Evolutionary conservation across 208 protist genomes (phyloP).

Genomic region (Acanthamoeba sp.): DNA sequence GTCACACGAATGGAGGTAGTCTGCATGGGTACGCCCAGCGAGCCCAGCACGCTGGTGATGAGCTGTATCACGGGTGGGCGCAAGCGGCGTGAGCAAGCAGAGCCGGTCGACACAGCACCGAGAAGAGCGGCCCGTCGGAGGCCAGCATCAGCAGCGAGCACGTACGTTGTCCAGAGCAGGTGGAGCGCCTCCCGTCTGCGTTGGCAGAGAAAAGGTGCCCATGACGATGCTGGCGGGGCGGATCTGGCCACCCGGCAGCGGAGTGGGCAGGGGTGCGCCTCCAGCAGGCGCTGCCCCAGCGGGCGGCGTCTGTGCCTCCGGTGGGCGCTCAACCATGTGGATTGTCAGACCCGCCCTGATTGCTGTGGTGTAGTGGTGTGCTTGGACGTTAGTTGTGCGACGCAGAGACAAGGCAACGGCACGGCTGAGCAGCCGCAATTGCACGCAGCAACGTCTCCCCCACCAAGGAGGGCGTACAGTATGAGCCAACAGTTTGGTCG

Average conservation of each 20-base stretch:
- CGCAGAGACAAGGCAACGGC: no score
- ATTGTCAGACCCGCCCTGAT: conserved; percentile 6
- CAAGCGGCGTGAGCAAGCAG: background rate
- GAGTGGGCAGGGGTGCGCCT: background rate
- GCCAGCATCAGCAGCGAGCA: no score
- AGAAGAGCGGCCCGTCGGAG: no score
- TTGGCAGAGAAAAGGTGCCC: conserved; percentile 41
- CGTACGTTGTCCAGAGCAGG: conserved; percentile 51
- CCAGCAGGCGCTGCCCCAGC: background rate
- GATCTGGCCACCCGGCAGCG: background rate
- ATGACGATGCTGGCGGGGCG: conserved; percentile 55
- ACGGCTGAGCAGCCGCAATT: no score
- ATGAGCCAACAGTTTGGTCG: conserved; percentile 40
- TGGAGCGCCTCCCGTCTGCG: conserved; percentile 8
- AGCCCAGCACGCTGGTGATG: conserved; percentile 56
- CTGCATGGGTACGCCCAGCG: conserved; percentile 49
- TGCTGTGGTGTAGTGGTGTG: background rate
- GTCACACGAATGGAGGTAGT: conserved; percentile 46
- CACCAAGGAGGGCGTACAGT: conserved; percentile 12
- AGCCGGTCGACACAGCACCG: no score
- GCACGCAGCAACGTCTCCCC: background rate
- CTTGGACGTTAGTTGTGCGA: background rate
- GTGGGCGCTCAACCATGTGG: conserved; percentile 70
- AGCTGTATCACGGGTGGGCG: background rate
- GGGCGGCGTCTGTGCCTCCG: conserved; percentile 16